These are phyloP conservation scores for Orbilia brochopaga DNA, from an alignment of 2,329 filamentous ascomycete species.

Conservation along the genomic window DNA sequence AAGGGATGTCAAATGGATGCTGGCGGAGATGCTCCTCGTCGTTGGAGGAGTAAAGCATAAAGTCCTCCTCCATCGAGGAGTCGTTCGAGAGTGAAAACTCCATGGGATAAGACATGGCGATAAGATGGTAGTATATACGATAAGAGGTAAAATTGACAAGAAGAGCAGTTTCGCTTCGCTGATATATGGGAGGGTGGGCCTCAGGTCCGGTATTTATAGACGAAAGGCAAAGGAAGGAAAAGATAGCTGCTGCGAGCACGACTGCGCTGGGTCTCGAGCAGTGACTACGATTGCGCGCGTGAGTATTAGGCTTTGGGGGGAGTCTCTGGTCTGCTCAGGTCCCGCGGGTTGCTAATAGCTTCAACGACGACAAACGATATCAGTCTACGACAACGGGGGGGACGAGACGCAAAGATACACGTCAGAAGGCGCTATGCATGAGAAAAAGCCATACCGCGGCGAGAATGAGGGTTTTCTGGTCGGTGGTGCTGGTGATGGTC, in stretches of 20 bases:
- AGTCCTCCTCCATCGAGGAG: conserved; percentile 44
- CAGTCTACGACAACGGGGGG: conserved; percentile 40
- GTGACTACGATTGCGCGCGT: conserved; percentile 49
- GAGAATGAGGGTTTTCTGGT: conserved; percentile 35
- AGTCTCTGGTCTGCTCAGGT: conserved; percentile 19
- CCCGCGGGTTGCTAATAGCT: conserved; percentile 44
- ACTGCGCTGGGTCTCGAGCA: conserved; percentile 15
- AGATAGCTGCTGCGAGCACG: conserved; percentile 1
- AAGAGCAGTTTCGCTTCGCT: neutral
- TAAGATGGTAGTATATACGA: neutral
- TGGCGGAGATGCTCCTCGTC: conserved; percentile 35
- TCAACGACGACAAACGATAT: conserved; percentile 51
- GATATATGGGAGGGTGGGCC: too few relatives aligned
- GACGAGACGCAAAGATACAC: neutral
- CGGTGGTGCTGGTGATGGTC: conserved; percentile 20
- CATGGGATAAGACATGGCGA: conserved; percentile 42
- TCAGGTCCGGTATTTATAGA: too few relatives aligned
- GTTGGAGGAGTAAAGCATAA: conserved; percentile 37
- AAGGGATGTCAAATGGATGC: conserved; percentile 39
- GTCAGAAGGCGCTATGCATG: conserved; percentile 31
- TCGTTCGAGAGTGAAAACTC: conserved; percentile 38
- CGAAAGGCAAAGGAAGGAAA: neutral
- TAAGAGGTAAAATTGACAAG: conserved; percentile 5
- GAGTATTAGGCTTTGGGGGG: conserved; percentile 45
- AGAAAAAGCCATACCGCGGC: conserved; percentile 47